Base-by-base conservation (phyloP, 1,139 yeast genomes). In the Suhomyces ambrosiae region DNA sequence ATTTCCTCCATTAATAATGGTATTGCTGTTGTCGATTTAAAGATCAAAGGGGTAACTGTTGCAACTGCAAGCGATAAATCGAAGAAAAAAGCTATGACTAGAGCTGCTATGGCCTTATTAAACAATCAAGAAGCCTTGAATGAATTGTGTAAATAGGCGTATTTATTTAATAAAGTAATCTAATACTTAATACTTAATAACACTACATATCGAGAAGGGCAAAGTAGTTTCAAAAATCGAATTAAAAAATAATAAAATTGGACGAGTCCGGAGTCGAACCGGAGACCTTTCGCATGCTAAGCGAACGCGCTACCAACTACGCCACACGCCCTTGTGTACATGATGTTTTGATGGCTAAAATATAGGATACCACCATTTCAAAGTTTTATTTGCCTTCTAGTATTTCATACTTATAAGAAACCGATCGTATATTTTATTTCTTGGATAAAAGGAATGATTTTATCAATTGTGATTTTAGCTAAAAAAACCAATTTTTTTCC, bases 271-370 rank as follows among this genome's bases (percentile, higher is more conserved):
- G 87, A 81, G 75, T 82, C 84, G 88, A 82, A 82, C 88, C 86
- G 80, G 81, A 78, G 88, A 81, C 87, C 88, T 81, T 78, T 79
- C 84, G 79, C 87, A 80, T 81, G 88, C 88, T 79, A 82, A 80
- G 87, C 80, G 84, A 79, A 78, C 86, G 87, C 88, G 87, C 87
- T 81, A 81, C 88, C 88, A 80, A 81, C 88, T 82, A 77, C 87
- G 88, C 88, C 86, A 82, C 86, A 81, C 86, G 86, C 87, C 87
- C 87, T 9, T 6, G 21, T 26, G 13, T 5, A 18, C 8, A 8
- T n/a, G n/a, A n/a, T n/a, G n/a, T n/a, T n/a, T n/a, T n/a, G n/a
- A n/a, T n/a, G n/a, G n/a, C n/a, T n/a, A n/a, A n/a, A n/a, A n/a
- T n/a, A n/a, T n/a, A n/a, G n/a, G n/a, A n/a, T n/a, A n/a, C n/a